Percentiles rank a stretch among this genome's conserved stretches.
Conservation (phyloP, 2,329 filamentous ascomycete species). For the Trichophyton equinum region DNA sequence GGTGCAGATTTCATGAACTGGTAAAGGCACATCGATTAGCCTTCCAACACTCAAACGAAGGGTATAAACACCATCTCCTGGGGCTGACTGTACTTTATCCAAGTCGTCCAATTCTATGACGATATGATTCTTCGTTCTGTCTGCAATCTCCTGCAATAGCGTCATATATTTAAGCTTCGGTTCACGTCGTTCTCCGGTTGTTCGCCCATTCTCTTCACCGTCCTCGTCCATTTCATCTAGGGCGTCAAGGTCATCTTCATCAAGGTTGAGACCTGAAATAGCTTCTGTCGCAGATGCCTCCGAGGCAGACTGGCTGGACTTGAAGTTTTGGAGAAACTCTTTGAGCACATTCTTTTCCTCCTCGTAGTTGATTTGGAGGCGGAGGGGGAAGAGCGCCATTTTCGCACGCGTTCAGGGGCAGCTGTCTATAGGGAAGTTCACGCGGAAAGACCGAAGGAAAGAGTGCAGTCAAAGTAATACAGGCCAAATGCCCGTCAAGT, state of each 20-base stretch:
- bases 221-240: slow-evolving; percentile 91
- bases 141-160: slow-evolving; percentile 72
- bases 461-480: not conserved
- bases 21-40: not conserved
- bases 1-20: slow-evolving; percentile 65
- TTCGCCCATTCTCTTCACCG: slow-evolving; percentile 18
- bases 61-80: not conserved
- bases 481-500: too few species aligned
- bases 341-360: slow-evolving; percentile 71
- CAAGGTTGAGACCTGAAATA: slow-evolving; percentile 71
- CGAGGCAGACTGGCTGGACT: slow-evolving; percentile 55
- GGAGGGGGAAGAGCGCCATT: slow-evolving; percentile 79
- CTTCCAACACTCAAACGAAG: not conserved
- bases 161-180: slow-evolving; percentile 80
- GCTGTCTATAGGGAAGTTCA: not conserved
- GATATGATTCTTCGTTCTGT: slow-evolving; percentile 64
- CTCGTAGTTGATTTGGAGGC: slow-evolving; percentile 71
- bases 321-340: slow-evolving; percentile 78
- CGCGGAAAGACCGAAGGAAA: not conserved
- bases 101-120: slow-evolving; percentile 84
- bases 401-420: slow-evolving; percentile 16
- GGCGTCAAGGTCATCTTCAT: slow-evolving; percentile 74
- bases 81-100: slow-evolving; percentile 44
- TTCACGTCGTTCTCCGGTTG: slow-evolving; percentile 31
- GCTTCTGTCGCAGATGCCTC: slow-evolving; percentile 61